Conservation (phyloP, 2,329 filamentous ascomycete genomes). For the Pseudogymnoascus sp. region DNA sequence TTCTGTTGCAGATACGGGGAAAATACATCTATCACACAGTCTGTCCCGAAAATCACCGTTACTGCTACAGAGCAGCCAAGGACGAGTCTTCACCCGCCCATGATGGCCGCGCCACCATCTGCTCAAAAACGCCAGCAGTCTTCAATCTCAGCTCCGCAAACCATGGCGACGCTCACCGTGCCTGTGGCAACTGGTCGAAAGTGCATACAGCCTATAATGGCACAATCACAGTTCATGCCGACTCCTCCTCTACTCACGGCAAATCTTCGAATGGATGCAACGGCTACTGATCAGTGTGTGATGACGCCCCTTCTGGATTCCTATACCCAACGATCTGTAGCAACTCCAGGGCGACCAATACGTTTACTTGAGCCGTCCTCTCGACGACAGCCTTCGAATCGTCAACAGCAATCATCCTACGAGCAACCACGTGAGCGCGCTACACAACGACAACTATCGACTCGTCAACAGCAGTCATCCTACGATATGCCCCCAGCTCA, state of each 20-base stretch:
- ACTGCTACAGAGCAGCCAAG: neutral
- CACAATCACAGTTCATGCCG: neutral
- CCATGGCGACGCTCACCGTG: neutral
- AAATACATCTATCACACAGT: neutral
- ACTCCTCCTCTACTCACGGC: neutral
- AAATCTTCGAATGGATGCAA: constrained; percentile 4
- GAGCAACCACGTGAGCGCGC: neutral
- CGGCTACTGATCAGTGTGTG: neutral
- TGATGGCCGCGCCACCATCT: neutral
- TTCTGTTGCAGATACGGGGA: constrained; percentile 2
- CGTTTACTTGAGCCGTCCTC: neutral
- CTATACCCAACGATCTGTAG: neutral
- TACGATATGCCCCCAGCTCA: neutral
- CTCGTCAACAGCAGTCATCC: neutral
- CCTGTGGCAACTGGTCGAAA: neutral
- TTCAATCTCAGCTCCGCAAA: neutral
- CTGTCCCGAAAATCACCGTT: neutral
- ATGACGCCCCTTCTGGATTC: neutral
- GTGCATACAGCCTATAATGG: neutral
- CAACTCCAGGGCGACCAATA: neutral
- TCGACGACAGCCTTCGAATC: neutral
- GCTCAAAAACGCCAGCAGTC: neutral
- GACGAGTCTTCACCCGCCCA: neutral
- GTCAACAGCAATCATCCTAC: neutral
- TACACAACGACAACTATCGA: neutral